Evolutionary conservation across 805 yeast genomes (phyloP).

Genomic region (Kodamaea lidongshanica): DNA sequence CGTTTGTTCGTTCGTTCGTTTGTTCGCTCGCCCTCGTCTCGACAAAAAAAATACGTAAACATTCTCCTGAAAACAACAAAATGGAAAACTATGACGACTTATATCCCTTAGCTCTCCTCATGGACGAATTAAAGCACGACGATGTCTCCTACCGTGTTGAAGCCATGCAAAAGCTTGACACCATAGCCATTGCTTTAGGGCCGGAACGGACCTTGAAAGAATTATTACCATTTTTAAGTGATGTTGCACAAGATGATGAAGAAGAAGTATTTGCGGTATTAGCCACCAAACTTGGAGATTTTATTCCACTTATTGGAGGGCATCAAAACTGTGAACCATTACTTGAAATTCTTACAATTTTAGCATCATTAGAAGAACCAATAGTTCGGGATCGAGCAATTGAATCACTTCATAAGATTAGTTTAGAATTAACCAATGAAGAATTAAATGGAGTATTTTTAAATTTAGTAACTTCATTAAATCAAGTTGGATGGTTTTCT

Average conservation of each 20-base stretch:
- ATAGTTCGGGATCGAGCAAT: slow-evolving; percentile 93
- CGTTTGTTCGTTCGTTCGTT: too few relatives aligned
- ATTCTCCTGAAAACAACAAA: slow-evolving; percentile 4
- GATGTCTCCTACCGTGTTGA: slow-evolving; percentile 89
- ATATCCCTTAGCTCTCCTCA: slow-evolving; percentile 89
- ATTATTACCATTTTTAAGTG: slow-evolving; percentile 82
- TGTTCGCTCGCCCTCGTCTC: too few relatives aligned
- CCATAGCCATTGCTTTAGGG: slow-evolving; percentile 92
- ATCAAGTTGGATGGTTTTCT: slow-evolving; percentile 92
- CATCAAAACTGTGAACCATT: slow-evolving; percentile 44
- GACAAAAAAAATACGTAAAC: too few relatives aligned
- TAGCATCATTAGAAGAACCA: slow-evolving; percentile 94
- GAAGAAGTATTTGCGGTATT: slow-evolving; percentile 94
- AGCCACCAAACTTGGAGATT: slow-evolving; percentile 83
- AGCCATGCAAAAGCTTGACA: slow-evolving; percentile 90
- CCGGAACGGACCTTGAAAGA: slow-evolving; percentile 88
- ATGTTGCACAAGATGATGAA: slow-evolving; percentile 92
- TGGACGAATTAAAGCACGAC: slow-evolving; percentile 96
- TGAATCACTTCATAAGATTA: slow-evolving; percentile 68
- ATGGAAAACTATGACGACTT: slow-evolving; percentile 53
- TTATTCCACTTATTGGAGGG: slow-evolving; percentile 89
- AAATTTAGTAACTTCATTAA: slow-evolving; percentile 69
- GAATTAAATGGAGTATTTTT: slow-evolving; percentile 65
- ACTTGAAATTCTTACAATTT: slow-evolving; percentile 64
- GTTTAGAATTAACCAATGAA: slow-evolving; percentile 52